Evolutionary conservation across 1,284 basidiomycete species (phyloP).

Genomic region (Rugiboletus extremiorientalis): DNA sequence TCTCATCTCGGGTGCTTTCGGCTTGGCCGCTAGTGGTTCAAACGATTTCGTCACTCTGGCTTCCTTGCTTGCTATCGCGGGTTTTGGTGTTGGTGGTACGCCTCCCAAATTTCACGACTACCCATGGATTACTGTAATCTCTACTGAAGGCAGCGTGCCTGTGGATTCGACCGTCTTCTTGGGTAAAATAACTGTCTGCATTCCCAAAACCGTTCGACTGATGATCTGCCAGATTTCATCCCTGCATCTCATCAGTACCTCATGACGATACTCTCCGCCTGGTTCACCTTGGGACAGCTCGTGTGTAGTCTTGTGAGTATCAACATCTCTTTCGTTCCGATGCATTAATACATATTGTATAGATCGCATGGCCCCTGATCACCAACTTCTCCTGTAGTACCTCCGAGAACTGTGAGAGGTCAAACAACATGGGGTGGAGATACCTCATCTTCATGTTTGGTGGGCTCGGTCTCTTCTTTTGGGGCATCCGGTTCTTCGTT

Average conservation of each 20-base stretch:
- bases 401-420: constrained; percentile 37
- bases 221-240: constrained; percentile 50
- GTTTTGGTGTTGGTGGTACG: constrained; percentile 48
- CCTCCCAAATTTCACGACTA: neutral
- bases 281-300: constrained; percentile 71
- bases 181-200: constrained; percentile 34
- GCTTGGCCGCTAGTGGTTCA: constrained; percentile 46
- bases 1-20: constrained; percentile 58
- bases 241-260: constrained; percentile 69
- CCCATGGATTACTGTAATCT: neutral
- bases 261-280: constrained; percentile 67
- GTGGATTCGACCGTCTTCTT: constrained; percentile 68
- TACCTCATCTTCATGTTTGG: constrained; percentile 47
- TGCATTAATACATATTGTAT: neutral
- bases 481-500: constrained; percentile 56
- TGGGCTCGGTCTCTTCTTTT: constrained; percentile 52
- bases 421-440: constrained; percentile 59
- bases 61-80: constrained; percentile 44
- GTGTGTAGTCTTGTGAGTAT: constrained; percentile 57
- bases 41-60: constrained; percentile 44
- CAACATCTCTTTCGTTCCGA: neutral
- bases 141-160: constrained; percentile 47
- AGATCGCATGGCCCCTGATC: constrained; percentile 53
- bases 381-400: constrained; percentile 46
- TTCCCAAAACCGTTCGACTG: neutral